Conservation (phyloP, 2,329 filamentous ascomycete genomes). For the Bipolaris sorokiniana region DNA sequence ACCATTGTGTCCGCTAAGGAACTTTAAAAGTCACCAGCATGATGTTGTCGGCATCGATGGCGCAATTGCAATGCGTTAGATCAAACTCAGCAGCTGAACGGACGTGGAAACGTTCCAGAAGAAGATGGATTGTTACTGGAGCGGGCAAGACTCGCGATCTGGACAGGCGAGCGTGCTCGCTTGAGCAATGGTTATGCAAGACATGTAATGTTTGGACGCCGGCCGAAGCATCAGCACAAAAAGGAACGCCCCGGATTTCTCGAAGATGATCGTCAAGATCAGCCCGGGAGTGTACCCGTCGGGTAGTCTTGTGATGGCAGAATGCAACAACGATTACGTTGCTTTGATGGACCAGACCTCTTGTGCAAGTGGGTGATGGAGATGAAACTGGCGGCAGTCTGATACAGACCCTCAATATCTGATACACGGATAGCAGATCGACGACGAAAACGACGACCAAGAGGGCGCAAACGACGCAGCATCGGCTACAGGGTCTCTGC, state of each 20-base stretch:
- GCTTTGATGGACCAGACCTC: conserved; percentile 15
- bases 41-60: conserved; percentile 13
- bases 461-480: conserved; percentile 6
- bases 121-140: background rate
- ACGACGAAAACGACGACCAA: background rate
- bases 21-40: conserved; percentile 20
- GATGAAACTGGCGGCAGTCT: conserved; percentile 45
- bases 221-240: too few species aligned
- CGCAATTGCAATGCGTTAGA: conserved; percentile 15
- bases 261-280: conserved; percentile 12
- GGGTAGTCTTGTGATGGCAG: conserved; percentile 23
- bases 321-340: conserved; percentile 15
- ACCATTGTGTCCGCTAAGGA: conserved; percentile 22
- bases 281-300: conserved; percentile 19
- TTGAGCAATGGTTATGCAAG: too few species aligned
- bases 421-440: conserved; percentile 44
- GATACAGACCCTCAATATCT: conserved; percentile 42
- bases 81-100: conserved; percentile 10
- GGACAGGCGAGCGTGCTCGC: background rate
- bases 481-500: conserved; percentile 4
- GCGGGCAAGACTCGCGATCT: background rate
- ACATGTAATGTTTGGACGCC: too few species aligned
- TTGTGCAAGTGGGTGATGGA: conserved; percentile 35
- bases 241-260: too few species aligned
- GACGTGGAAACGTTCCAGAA: conserved; percentile 22